phyloP scores from a whole-genome alignment of 1,139 yeast species.

The Zygosaccharomyces sapae region DNA sequence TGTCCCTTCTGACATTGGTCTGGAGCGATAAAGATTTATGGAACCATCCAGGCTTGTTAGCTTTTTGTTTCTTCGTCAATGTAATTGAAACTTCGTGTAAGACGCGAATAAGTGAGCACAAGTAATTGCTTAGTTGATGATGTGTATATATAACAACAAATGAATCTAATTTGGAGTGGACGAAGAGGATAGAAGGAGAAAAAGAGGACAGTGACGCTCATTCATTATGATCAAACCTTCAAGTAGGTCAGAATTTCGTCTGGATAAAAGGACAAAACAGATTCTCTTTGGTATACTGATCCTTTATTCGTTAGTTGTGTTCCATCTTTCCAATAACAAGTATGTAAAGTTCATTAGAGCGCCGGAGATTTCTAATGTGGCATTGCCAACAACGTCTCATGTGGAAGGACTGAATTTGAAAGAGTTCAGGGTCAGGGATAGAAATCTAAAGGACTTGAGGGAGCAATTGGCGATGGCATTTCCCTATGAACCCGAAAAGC shows the following conservation, averaged over 20 bases:
- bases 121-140: not conserved
- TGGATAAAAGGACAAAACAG: slow-evolving; percentile 16
- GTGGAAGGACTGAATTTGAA: slow-evolving; percentile 20
- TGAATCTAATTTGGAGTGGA: not conserved
- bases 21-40: not conserved
- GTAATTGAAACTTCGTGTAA: not conserved
- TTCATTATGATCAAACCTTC: slow-evolving; percentile 5
- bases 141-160: not conserved
- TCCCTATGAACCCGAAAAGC: slow-evolving; percentile 60
- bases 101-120: not conserved
- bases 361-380: slow-evolving; percentile 9
- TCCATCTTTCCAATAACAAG: slow-evolving; percentile 14
- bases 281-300: slow-evolving; percentile 12
- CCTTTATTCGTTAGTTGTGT: slow-evolving; percentile 16
- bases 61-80: not conserved
- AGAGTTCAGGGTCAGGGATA: slow-evolving; percentile 10
- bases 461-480: slow-evolving; percentile 60
- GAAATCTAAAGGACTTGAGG: slow-evolving; percentile 33
- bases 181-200: not conserved
- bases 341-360: slow-evolving; percentile 9
- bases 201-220: not conserved
- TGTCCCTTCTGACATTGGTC: not conserved
- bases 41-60: not conserved
- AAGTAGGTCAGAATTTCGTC: slow-evolving; percentile 2
- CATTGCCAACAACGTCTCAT: slow-evolving; percentile 29